Evolutionary conservation across 148 eudicot genomes (phyloP), one percentile per base, ranked within the genome.

Genomic region (Chenopodium album): DNA sequence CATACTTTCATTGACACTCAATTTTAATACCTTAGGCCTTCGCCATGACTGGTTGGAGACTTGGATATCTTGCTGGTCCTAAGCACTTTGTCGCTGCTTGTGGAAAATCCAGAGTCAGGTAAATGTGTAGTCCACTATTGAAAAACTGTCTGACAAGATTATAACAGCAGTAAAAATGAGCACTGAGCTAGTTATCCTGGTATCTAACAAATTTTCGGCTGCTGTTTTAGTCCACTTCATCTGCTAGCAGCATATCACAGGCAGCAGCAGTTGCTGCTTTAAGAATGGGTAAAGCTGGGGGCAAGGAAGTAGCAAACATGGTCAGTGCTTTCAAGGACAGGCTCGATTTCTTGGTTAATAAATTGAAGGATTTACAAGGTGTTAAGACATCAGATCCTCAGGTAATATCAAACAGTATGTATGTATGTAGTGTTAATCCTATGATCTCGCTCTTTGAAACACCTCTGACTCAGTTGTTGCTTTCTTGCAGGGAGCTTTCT

Each of bases 41-140:
- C 83, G 97, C 97, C 76, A 94, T 94, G 98, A 94, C 98, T 84
- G 97, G 97, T 59, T 92, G 97, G 98, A 90, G 98, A 80, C 93
- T 94, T 78, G 98, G 98, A 83, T 94, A 94, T 84, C 29, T 94
- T 76, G 97, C 97, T 77, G 94, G 97, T 56, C 98, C 97, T 16
- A 90, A 89, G 85, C 93, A 94, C 81, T 94, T 94, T 81, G 86
- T 94, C 72, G 78, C 97, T 34, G 94, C 98, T 11, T 94, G 98
- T 82, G 90, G 88, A 32, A 94, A 94, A 94, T 94, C 83, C 98
- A 94, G 82, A 94, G 98, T 82, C 98, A 94, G 94, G 98, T 89
- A 81, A 13, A 19, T 28, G 20, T 3, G 7, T 41, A 41, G 8
- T 41, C 8, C 44, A 0, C 1, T 41, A 41, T 41, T 41, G 44